Percentiles rank a stretch among this genome's conserved stretches.
Conservation (phyloP, 805 yeast genomes). For the Pichia occidentalis region DNA sequence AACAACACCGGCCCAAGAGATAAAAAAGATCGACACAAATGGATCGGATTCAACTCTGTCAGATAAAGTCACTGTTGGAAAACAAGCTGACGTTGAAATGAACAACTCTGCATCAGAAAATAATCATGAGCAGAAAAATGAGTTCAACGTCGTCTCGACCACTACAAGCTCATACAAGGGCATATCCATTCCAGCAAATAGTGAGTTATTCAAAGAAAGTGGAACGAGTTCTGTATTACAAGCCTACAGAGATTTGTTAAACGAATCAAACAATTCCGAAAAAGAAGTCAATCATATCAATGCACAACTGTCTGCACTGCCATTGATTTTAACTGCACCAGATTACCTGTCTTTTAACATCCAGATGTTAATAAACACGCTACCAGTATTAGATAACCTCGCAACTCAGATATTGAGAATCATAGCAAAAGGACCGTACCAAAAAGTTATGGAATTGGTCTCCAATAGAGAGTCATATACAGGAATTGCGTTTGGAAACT, state of each 20-base stretch:
- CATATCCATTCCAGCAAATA: constrained; percentile 29
- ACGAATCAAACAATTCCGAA: constrained; percentile 15
- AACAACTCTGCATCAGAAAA: too few species aligned
- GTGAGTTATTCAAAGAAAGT: constrained; percentile 27
- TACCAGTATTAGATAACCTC: constrained; percentile 75
- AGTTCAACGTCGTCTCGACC: constrained; percentile 2
- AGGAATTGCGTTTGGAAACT: constrained; percentile 54
- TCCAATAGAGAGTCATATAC: constrained; percentile 61
- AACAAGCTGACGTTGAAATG: too few species aligned
- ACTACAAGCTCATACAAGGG: constrained; percentile 26
- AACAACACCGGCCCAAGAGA: too few species aligned
- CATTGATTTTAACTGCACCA: constrained; percentile 52
- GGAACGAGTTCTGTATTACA: constrained; percentile 20
- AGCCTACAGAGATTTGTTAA: constrained; percentile 24
- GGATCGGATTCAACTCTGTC: too few species aligned
- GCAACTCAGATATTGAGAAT: constrained; percentile 73
- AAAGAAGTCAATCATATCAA: constrained; percentile 23
- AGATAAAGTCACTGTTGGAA: too few species aligned
- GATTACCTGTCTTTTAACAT: constrained; percentile 51
- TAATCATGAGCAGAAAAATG: too few species aligned
- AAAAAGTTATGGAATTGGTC: constrained; percentile 64
- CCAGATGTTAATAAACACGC: constrained; percentile 57
- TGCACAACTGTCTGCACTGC: constrained; percentile 56
- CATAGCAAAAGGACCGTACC: constrained; percentile 68
- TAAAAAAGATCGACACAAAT: too few species aligned